Base-by-base conservation (phyloP, 768 basidiomycete species). In the Candolleomyces eurysporus region DNA sequence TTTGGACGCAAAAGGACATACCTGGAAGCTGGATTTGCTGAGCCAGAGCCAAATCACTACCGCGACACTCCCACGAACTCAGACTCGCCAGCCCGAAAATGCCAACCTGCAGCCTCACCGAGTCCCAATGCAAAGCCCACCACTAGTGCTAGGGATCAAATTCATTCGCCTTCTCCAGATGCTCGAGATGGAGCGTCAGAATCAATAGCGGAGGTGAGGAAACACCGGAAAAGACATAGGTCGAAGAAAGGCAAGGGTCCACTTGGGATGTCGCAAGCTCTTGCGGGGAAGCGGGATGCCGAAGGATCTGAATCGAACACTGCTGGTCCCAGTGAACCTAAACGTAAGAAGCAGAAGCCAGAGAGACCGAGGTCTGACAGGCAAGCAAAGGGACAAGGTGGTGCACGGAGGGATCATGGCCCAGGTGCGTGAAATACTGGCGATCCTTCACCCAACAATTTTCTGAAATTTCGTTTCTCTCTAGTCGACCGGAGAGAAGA, bases 1-100 rank as follows among this genome's bases (percentile, higher is more conserved):
- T 81, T 92, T 71, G 87, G 86, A n/a, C 80, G 82, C 57, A 93
- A 92, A 70, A 77, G 91, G 54, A 87, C 85, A 5, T 85, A 90
- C 67, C 64, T 91, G 14, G 79, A 92, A 62, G 87, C 90, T 14
- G 85, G 83, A 0, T 84, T 89, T 64, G 66, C 70, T 21, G 30
- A 31, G 3, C 13, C 14, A 22, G 31, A 56, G 5, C 39, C 19
- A 36, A 42, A 9, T 10, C 22, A 22, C n/a, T 26, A 45, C 19
- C 16, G 26, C 45, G 11, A n/a, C 3, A 32, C 16, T 22, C 2
- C 32, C 9, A 3, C 50, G 4, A 11, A 21, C 19, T 21, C n/a
- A 32, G 16, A 9, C 61, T 66, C 9, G 65, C 17, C 58, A 59
- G 40, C 42, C 54, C 31, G 21, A 36, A 1, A 36, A 36, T 1